A percentile compares a stretch with the other conserved stretches of the same genome.
These are phyloP conservation scores for Rutstroemia sp. DNA, from an alignment of 2,329 filamentous ascomycete species.

Conservation along the genomic window DNA sequence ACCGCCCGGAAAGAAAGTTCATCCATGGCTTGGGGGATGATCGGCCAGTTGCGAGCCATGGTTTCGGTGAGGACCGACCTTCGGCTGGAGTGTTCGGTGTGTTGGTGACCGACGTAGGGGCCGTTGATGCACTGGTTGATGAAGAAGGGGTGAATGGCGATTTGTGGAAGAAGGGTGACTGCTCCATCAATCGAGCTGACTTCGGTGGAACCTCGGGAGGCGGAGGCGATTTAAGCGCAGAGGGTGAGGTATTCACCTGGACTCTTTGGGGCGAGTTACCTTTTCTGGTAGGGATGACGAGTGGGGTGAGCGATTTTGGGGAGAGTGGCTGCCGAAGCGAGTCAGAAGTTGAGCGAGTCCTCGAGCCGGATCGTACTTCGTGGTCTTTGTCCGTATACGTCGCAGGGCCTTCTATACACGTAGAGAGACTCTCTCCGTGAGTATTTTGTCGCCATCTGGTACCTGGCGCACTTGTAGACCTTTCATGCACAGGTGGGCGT, in stretches of 20 bases:
- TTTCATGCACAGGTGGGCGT: conserved; percentile 55
- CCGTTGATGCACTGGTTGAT: conserved; percentile 18
- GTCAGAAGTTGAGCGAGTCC: conserved; percentile 9
- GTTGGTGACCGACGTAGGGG: conserved; percentile 18
- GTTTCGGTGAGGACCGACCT: conserved; percentile 20
- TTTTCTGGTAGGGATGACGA: conserved; percentile 43
- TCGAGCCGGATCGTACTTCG: background rate
- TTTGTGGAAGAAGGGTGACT: conserved; percentile 37
- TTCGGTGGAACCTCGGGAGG: conserved; percentile 33
- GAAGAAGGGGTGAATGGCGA: conserved; percentile 32
- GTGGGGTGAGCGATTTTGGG: conserved; percentile 47
- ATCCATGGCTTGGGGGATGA: conserved; percentile 21
- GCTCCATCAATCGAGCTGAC: conserved; percentile 35
- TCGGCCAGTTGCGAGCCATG: conserved; percentile 12
- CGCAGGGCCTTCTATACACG: conserved; percentile 30
- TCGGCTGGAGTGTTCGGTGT: conserved; percentile 15
- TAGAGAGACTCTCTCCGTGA: conserved; percentile 30
- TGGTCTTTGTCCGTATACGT: conserved; percentile 10
- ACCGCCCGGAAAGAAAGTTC: background rate
- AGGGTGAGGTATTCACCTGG: conserved; percentile 20
- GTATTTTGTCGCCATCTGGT: conserved; percentile 40
- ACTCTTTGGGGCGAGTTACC: conserved; percentile 15
- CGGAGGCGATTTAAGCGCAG: conserved; percentile 40
- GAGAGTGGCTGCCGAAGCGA: conserved; percentile 37
- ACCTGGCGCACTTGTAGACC: conserved; percentile 55